phyloP scores from a whole-genome alignment of 2,329 filamentous ascomycete genomes.

The Cyclaneusma minus region DNA sequence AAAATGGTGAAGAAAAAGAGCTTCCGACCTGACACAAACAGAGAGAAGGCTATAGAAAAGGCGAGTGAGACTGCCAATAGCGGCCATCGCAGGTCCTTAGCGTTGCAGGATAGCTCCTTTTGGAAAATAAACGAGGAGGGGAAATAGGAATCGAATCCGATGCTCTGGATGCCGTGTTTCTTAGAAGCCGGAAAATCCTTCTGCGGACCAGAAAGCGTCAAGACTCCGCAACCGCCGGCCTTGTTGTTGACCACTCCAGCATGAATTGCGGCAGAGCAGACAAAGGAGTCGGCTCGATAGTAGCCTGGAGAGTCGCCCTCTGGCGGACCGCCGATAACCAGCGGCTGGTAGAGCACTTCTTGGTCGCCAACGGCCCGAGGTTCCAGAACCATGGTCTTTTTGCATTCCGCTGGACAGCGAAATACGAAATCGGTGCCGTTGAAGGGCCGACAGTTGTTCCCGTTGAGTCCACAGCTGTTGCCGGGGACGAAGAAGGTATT shows the following conservation, averaged over 20 bases:
- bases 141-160: slow-evolving; percentile 76
- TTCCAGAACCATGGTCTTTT: slow-evolving; percentile 48
- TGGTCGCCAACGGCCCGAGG: slow-evolving; percentile 61
- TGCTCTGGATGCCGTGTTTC: slow-evolving; percentile 60
- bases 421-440: slow-evolving; percentile 55
- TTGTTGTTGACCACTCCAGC: slow-evolving; percentile 59
- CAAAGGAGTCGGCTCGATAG: slow-evolving; percentile 81
- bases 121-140: slow-evolving; percentile 75
- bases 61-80: slow-evolving; percentile 66
- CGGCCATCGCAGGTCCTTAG: slow-evolving; percentile 70
- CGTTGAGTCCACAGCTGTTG: slow-evolving; percentile 61
- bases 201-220: slow-evolving; percentile 55
- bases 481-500: slow-evolving; percentile 55
- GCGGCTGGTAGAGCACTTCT: slow-evolving; percentile 43
- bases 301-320: slow-evolving; percentile 26
- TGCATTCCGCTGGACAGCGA: slow-evolving; percentile 59
- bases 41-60: slow-evolving; percentile 61
- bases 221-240: slow-evolving; percentile 68
- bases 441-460: slow-evolving; percentile 62
- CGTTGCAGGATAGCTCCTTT: slow-evolving; percentile 45
- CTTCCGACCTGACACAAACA: slow-evolving; percentile 65
- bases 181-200: slow-evolving; percentile 46
- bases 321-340: slow-evolving; percentile 54
- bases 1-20: slow-evolving; percentile 81
- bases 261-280: slow-evolving; percentile 75